These are phyloP conservation scores for Penicillium diatomitis DNA, from an alignment of 495 filamentous ascomycete genomes.

Conservation along the genomic window DNA sequence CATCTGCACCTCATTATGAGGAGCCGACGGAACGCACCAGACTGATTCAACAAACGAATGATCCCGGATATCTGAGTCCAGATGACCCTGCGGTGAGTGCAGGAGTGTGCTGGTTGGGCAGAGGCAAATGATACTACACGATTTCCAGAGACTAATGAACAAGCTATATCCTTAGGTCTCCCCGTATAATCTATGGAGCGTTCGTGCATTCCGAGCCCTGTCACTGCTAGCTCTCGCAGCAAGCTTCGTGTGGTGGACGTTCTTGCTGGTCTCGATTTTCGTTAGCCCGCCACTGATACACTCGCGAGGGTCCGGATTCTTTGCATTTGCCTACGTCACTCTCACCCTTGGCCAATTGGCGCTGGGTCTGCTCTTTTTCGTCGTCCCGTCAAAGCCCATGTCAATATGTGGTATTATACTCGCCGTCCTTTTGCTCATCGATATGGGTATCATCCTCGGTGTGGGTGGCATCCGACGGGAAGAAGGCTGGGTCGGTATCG, in stretches of 20 bases:
- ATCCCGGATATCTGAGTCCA: slow-evolving; percentile 66
- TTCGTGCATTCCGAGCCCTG: slow-evolving; percentile 65
- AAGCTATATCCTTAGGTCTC: slow-evolving; percentile 51
- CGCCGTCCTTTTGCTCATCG: slow-evolving; percentile 62
- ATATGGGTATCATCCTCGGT: slow-evolving; percentile 68
- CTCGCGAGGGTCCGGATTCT: slow-evolving; percentile 82
- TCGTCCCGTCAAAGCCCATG: slow-evolving; percentile 67
- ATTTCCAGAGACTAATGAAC: neutral
- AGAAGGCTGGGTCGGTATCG: slow-evolving; percentile 86
- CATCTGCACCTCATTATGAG: slow-evolving; percentile 2
- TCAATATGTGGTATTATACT: slow-evolving; percentile 59
- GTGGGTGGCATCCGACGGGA: slow-evolving; percentile 65
- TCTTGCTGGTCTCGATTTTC: slow-evolving; percentile 78
- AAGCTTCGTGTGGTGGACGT: slow-evolving; percentile 82
- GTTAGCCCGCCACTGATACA: slow-evolving; percentile 79
- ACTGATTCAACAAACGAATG: slow-evolving; percentile 52
- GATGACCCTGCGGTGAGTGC: slow-evolving; percentile 77
- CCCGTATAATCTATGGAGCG: slow-evolving; percentile 89
- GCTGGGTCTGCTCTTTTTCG: slow-evolving; percentile 76
- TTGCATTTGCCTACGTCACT: slow-evolving; percentile 70
- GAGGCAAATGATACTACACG: neutral
- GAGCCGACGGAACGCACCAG: slow-evolving; percentile 64
- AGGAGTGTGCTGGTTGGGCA: neutral
- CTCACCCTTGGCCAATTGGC: slow-evolving; percentile 64
- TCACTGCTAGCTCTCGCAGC: slow-evolving; percentile 64